Conservation (phyloP, 75 land plant species). For the Isoetes taiwanensis region DNA sequence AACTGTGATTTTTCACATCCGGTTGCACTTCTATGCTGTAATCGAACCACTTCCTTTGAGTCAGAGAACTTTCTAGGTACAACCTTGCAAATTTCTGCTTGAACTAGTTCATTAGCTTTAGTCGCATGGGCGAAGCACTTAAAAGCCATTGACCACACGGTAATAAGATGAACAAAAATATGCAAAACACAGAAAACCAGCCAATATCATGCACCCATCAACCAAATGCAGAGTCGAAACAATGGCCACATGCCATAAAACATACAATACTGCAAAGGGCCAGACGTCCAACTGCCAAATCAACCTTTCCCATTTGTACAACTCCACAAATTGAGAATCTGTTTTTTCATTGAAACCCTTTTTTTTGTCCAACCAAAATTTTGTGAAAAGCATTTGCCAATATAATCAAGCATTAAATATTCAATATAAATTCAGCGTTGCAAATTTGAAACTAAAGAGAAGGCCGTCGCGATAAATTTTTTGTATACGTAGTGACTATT, state of each 20-base stretch:
- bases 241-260: slow-evolving; percentile 32
- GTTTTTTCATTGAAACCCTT: no score
- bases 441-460: no score
- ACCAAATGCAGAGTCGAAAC: slow-evolving; percentile 50
- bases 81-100: slow-evolving; percentile 68
- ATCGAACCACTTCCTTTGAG: slow-evolving; percentile 71
- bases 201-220: slow-evolving; percentile 61
- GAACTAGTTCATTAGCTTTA: slow-evolving; percentile 55
- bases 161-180: slow-evolving; percentile 62
- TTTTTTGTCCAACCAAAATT: no score
- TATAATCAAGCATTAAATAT: no score
- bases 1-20: no score
- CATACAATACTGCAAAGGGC: slow-evolving; percentile 78
- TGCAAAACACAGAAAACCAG: slow-evolving; percentile 42
- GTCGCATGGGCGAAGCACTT: slow-evolving; percentile 62
- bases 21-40: slow-evolving; percentile 21
- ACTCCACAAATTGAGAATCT: no score
- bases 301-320: slow-evolving; percentile 48
- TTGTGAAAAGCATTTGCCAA: no score
- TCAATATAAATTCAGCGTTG: no score
- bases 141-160: slow-evolving; percentile 92
- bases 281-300: slow-evolving; percentile 72
- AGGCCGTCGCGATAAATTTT: no score
- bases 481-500: no score
- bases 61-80: slow-evolving; percentile 85